phyloP scores from a whole-genome alignment of 768 basidiomycete genomes.

The Mycena venus region DNA sequence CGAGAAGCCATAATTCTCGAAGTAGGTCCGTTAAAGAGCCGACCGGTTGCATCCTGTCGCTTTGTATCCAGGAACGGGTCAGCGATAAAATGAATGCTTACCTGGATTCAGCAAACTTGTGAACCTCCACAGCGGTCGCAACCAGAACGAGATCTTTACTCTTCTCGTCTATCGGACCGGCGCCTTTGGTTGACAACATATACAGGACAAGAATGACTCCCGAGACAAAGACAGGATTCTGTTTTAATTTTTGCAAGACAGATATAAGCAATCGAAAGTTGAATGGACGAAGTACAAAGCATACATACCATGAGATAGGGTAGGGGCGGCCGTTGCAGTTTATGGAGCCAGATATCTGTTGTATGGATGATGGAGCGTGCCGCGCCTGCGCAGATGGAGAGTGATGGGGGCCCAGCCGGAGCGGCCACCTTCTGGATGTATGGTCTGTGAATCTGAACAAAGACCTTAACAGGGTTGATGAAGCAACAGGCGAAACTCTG shows the following conservation, averaged over 20 bases:
- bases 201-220: too few relatives aligned
- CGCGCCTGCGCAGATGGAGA: too few relatives aligned
- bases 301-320: not conserved
- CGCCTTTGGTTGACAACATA: too few relatives aligned
- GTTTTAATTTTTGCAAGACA: too few relatives aligned
- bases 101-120: constrained; percentile 19
- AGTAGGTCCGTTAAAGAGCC: not conserved
- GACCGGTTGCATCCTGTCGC: not conserved
- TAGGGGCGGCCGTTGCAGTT: not conserved
- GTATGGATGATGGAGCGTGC: too few relatives aligned
- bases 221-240: too few relatives aligned
- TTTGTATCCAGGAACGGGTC: not conserved
- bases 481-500: constrained; percentile 63
- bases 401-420: constrained; percentile 19
- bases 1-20: not conserved
- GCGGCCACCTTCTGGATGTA: constrained; percentile 16
- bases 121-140: not conserved
- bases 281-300: not conserved
- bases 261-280: too few relatives aligned
- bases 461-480: constrained; percentile 25
- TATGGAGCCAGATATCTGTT: constrained; percentile 16
- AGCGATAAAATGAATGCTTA: too few relatives aligned
- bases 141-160: constrained; percentile 9
- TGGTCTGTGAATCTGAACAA: constrained; percentile 36
- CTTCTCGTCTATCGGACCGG: constrained; percentile 11